Base-by-base conservation (phyloP, 177 flowering plant genomes). In the Vitis hybrid region DNA sequence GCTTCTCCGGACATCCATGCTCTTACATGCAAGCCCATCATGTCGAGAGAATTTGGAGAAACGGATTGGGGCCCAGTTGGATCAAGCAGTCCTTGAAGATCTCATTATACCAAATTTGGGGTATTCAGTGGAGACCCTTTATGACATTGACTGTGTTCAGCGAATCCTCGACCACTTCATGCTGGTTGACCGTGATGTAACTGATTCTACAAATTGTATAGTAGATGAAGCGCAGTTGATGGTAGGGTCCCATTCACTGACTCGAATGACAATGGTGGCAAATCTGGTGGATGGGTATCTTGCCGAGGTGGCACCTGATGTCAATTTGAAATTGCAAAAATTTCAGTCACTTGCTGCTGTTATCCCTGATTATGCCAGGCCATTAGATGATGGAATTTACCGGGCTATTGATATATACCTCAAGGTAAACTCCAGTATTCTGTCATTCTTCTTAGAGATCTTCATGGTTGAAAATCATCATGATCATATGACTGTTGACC, bases 371-470 rank as follows among this genome's bases (percentile, higher is more conserved):
- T 85, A 80, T 83, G 91, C 91, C 40, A 84, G 93, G 75, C 77
- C 81, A n/a, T 70, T 80, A 7, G 88, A 87, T 70, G 89, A 87
- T 79, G 90, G 90, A 54, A 71, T 87, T 51, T 88, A 87, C 77
- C 89, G 87, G 51, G 92, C 89, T 9, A 84, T 88, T 32, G 92
- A 87, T 68, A 85, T 87, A 75, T 89, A 80, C 72, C 85, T 89
- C 56, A 87, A 89, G 89, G 93, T 88, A 83, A 68, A 2, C 17
- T 24, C 27, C 2, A 24, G 27, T 24, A 24, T 24, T 24, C 27
- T 24, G 27, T 24, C 27, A 24, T 24, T 24, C 27, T 24, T 24
- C 2, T 24, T 2, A 2, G 27, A 24, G 27, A 24, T 24, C 0
- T 24, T 24, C 27, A 24, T 24, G 27, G 27, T 24, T 24, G 27